Base-by-base conservation (phyloP, 106 monocot species). In the Allium cepa region DNA sequence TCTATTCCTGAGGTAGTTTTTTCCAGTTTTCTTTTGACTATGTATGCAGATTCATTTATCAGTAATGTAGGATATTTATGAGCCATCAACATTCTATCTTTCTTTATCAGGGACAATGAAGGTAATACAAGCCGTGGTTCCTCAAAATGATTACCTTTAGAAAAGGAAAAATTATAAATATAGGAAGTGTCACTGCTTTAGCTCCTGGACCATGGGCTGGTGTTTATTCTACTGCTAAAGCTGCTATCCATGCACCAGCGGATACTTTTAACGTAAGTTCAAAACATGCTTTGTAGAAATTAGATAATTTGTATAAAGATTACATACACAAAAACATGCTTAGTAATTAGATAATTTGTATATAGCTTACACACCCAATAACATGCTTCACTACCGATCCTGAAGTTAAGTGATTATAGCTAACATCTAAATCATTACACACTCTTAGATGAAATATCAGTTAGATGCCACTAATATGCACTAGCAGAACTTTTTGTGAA, bases 131-230 rank as follows among this genome's bases (percentile, higher is more conserved):
- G n/a, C n/a, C n/a, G n/a, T n/a, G n/a, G n/a, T 87, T 50, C 97
- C 92, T 7, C 86, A 90, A 66, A n/a, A 99, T 99, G 97, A 71
- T 80, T 10, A 57, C 47, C 7, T 78, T 80, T 71, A 84, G 72
- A 75, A 82, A 79, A 57, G 92, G 97, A 10, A 89, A 81, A 76
- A 92, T 99, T 46, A 83, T 99, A 28, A 99, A 99, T 77, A 80
- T 99, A 45, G 94, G 91, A 62, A 95, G 94, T 78, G 66, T 92
- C 50, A 2, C 84, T 70, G 92, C 82, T 47, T 76, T 97, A 69
- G 92, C 89, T 11, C 76, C 97, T 9, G 92, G 92, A 73, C 97
- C 97, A 47, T 95, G 91, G 94, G 87, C 87, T 10, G 94, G 94
- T 73, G 79, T 57, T 57, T 99, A 92, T 74, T 71, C 89, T 53